phyloP scores from a whole-genome alignment of 2,329 filamentous ascomycete species.

The Dryadomyces quercivorus region DNA sequence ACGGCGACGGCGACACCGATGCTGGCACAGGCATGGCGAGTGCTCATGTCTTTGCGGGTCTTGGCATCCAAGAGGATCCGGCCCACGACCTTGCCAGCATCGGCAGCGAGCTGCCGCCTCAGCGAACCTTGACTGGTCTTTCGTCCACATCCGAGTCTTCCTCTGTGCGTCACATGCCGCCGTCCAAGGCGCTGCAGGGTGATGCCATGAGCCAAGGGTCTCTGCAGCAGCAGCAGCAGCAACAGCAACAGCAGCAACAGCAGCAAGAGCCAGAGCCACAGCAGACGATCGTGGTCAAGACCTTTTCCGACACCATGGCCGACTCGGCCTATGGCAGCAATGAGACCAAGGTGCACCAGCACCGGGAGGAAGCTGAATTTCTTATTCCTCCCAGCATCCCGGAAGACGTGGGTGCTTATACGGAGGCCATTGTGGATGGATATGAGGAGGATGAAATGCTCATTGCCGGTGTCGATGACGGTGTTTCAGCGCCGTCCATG shows the following conservation, averaged over 20 bases:
- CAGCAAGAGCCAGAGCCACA: background rate
- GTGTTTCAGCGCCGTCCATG: background rate
- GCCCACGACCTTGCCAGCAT: background rate
- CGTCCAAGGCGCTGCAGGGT: background rate
- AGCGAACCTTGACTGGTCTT: slow-evolving; percentile 9
- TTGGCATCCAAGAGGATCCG: background rate
- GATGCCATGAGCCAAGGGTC: background rate
- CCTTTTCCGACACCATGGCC: background rate
- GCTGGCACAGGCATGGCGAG: too few species aligned
- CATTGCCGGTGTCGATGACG: background rate
- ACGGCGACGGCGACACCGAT: too few species aligned
- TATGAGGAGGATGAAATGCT: background rate
- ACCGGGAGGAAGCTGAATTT: background rate
- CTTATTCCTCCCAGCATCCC: too few species aligned
- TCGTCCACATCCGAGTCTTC: slow-evolving; percentile 13
- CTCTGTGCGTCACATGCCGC: slow-evolving; percentile 17
- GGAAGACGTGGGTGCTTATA: too few species aligned
- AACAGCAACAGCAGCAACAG: background rate
- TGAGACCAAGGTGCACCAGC: background rate
- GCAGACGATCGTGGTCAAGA: background rate
- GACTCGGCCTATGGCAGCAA: slow-evolving; percentile 2
- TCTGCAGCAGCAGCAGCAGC: background rate
- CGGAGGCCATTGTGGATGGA: background rate
- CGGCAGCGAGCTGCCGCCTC: background rate
- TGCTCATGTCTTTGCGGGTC: background rate